Base-by-base conservation (phyloP, 2,329 filamentous ascomycete genomes). In the Aspergillus sp. region DNA sequence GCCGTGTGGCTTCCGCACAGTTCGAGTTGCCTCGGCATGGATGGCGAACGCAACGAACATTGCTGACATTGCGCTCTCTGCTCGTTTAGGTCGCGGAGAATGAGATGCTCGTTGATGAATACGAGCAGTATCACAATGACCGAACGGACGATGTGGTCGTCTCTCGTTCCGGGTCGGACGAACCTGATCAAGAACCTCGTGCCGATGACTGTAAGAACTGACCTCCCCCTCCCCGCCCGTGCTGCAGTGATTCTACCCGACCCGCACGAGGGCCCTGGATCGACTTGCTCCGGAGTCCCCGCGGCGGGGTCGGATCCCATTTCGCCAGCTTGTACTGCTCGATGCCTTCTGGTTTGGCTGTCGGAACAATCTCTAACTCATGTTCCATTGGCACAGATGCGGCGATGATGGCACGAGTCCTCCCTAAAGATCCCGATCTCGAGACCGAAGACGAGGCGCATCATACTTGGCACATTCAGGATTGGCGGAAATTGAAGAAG, bases 401-500 rank as follows among this genome's bases (percentile, higher is more conserved):
- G 66, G 90, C 90, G 53, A 96, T 98, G 86, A 90, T 90, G 80
- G 88, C 91, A 69, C 80, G 89, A 65, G 87, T 92, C 66, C 84
- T 98, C 60, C 87, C 87, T 11, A 87, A 89, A 56, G 80, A 92
- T 52, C 87, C 92, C 66, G 92, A 96, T 66, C 87, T 93, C 64
- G 90, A 92, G 71, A 88, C 89, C 36, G 84, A 94, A 64, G 88
- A 88, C 56, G 91, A 96, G 73, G 83, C 83, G 46, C 79, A 89
- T 67, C 76, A 90, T 76, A 96, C 92, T 69, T 99, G 95, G 95
- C 87, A 90, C 31, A 91, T 99, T 62, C 84, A 90, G 68, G 84
- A 90, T 63, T 99, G 94, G 93, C 85, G 90, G 65, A 83, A 80
- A 42, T 78, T 96, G 67, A 81, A 84, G 16, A 90, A 91, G 78